Conservation (phyloP, 305 asterid genomes). For the Nicotiana rustica region DNA sequence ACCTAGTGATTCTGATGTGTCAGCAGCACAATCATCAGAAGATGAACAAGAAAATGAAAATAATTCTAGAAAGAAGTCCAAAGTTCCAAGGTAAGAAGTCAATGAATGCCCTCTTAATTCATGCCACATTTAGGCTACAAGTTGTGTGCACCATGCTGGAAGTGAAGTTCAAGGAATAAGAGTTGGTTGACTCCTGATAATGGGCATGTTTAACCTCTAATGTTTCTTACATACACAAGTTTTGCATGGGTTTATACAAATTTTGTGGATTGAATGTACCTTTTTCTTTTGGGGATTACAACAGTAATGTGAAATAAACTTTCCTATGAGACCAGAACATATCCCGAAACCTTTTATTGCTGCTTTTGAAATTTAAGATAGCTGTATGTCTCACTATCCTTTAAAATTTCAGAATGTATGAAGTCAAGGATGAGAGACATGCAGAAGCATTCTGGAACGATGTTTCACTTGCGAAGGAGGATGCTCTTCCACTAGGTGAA, state of each 20-base stretch:
- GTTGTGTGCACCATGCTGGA: neutral
- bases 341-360: neutral
- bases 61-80: conserved; percentile 52
- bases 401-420: conserved; percentile 68
- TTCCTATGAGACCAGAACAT: neutral
- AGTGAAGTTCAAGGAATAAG: neutral
- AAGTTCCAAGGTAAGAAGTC: conserved; percentile 66
- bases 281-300: neutral
- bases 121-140: neutral
- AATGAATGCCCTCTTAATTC: conserved; percentile 18
- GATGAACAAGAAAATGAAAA: conserved; percentile 65
- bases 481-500: conserved; percentile 82
- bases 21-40: conserved; percentile 57
- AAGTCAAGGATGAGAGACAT: conserved; percentile 86
- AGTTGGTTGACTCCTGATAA: conserved; percentile 16
- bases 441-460: conserved; percentile 84
- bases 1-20: conserved; percentile 66
- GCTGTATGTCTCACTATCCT: conserved; percentile 22
- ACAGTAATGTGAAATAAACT: neutral
- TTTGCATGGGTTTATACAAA: conserved; percentile 30
- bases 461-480: conserved; percentile 75
- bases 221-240: neutral
- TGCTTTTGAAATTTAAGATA: neutral
- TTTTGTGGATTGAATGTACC: neutral
- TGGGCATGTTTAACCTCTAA: neutral